Percentiles rank a stretch among this genome's conserved stretches.
phyloP scores from a whole-genome alignment of 2,329 filamentous ascomycete genomes.

The Fusarium sp. region DNA sequence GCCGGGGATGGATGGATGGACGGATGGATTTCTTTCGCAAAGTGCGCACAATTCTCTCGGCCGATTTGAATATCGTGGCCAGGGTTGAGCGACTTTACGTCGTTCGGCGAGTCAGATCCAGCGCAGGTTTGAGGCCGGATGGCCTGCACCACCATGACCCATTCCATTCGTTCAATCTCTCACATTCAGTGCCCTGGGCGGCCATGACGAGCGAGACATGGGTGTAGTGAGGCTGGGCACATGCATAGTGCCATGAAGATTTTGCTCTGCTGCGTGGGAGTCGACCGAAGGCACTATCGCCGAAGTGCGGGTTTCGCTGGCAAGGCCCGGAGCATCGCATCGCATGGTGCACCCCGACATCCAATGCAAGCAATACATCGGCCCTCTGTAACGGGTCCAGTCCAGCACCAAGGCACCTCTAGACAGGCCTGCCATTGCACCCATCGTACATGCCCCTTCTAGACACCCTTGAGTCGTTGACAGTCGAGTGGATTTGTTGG shows the following conservation, averaged over 20 bases:
- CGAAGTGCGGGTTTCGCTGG: constrained; percentile 2
- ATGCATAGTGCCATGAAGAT: constrained; percentile 2
- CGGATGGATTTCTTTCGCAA: constrained; percentile 13
- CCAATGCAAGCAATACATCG: constrained; percentile 34
- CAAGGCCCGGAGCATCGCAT: constrained; percentile 19
- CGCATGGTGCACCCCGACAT: constrained; percentile 31
- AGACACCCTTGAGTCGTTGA: neutral
- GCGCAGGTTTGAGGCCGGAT: constrained; percentile 42
- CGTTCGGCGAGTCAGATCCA: constrained; percentile 43
- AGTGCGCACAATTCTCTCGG: constrained; percentile 35
- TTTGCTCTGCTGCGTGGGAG: neutral
- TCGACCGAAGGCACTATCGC: neutral
- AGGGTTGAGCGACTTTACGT: constrained; percentile 27
- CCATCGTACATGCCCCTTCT: constrained; percentile 5
- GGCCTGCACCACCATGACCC: constrained; percentile 23
- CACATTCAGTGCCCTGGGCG: constrained; percentile 3
- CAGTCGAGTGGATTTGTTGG: constrained; percentile 8
- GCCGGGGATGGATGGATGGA: constrained; percentile 6
- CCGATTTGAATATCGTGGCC: constrained; percentile 35
- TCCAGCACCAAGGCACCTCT: constrained; percentile 15
- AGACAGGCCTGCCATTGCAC: constrained; percentile 14
- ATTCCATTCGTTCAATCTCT: constrained; percentile 9
- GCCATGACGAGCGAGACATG: constrained; percentile 14
- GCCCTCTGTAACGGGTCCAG: constrained; percentile 9
- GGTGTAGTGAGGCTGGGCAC: neutral